Evolutionary conservation across 306 rosid species (phyloP).

Genomic region (Gynostemma pentaphyllum): DNA sequence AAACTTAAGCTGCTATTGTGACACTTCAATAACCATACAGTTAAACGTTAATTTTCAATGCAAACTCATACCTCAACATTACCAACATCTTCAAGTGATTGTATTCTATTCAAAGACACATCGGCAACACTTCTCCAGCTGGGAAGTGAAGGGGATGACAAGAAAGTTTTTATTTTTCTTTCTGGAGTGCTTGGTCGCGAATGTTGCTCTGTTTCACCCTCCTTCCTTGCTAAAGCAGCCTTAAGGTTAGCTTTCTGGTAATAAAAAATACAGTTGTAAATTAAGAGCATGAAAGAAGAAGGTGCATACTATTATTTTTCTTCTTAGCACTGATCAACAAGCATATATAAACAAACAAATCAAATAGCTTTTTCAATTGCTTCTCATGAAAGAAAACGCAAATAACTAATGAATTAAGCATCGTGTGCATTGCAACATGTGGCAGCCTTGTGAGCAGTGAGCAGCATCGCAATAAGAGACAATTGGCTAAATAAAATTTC

Average conservation of each 20-base stretch:
- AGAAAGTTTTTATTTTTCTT: slow-evolving; percentile 34
- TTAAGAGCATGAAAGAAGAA: neutral
- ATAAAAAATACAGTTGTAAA: neutral
- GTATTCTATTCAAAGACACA: slow-evolving; percentile 28
- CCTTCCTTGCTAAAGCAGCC: slow-evolving; percentile 70
- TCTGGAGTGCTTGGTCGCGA: slow-evolving; percentile 33
- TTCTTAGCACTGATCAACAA: neutral
- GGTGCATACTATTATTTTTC: neutral
- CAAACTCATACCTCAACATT: slow-evolving; percentile 32
- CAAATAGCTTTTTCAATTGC: neutral
- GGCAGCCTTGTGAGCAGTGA: neutral
- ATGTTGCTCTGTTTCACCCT: slow-evolving; percentile 38
- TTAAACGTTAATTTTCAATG: neutral
- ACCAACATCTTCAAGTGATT: slow-evolving; percentile 38
- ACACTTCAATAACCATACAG: neutral
- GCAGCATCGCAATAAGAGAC: neutral
- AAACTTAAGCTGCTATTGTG: no score
- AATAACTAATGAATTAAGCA: neutral
- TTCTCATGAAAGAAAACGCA: neutral
- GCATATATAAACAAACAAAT: neutral
- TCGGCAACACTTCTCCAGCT: slow-evolving; percentile 25
- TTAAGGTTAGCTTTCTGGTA: slow-evolving; percentile 60
- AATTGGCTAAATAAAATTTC: neutral
- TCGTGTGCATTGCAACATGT: neutral
- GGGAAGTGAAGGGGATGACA: slow-evolving; percentile 41